These are phyloP conservation scores for Stromatinia cepivora DNA, from an alignment of 2,329 filamentous ascomycete species.

Conservation along the genomic window DNA sequence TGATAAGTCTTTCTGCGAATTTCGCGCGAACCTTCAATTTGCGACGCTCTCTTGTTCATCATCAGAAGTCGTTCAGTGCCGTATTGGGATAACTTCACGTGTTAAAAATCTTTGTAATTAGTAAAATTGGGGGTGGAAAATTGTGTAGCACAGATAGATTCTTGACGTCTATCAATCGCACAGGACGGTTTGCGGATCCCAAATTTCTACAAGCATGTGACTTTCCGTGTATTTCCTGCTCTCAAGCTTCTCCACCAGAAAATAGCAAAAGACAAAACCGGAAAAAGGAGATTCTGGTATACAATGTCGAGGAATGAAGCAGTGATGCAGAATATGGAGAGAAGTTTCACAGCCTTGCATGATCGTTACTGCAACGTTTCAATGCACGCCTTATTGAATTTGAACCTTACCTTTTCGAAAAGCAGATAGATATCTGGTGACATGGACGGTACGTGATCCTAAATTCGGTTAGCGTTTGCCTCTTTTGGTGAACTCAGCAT, in stretches of 20 bases:
- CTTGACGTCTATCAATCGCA: not conserved
- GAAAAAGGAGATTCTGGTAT: not conserved
- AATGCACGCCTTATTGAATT: not conserved
- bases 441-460: not conserved
- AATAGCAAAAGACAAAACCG: not conserved
- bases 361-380: not conserved
- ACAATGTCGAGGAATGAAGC: not conserved
- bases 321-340: not conserved
- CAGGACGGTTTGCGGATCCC: not conserved
- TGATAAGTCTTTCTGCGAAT: not conserved
- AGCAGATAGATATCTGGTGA: not conserved
- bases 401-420: not conserved
- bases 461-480: not conserved
- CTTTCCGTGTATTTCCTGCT: not conserved
- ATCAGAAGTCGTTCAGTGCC: not conserved
- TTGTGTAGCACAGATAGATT: not conserved
- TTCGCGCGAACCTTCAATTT: not conserved
- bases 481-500: slow-evolving; percentile 7
- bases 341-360: not conserved
- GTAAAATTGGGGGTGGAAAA: not conserved
- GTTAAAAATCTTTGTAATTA: not conserved
- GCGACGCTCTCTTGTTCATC: not conserved
- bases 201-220: not conserved
- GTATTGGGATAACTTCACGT: not conserved
- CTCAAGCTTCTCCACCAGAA: not conserved